These are phyloP conservation scores for Breynia disticha DNA, from an alignment of 441 rosid species.

Conservation along the genomic window DNA sequence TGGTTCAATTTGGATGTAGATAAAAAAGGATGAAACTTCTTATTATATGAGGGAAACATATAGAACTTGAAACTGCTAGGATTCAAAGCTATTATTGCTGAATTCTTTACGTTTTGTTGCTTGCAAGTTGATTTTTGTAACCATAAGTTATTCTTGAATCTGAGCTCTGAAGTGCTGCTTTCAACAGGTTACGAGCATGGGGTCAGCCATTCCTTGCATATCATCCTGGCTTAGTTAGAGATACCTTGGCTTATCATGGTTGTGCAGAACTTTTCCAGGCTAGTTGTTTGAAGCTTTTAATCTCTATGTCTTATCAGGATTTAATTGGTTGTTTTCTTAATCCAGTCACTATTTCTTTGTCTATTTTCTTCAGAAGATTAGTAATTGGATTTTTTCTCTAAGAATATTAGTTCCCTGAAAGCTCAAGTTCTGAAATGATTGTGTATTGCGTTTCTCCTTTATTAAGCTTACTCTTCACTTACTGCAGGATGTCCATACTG, in stretches of 20 bases:
- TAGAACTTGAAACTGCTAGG: too few relatives aligned
- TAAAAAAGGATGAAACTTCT: not conserved
- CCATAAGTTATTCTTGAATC: not conserved
- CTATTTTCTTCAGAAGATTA: not conserved
- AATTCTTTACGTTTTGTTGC: not conserved
- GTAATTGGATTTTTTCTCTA: too few relatives aligned
- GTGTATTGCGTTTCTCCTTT: not conserved
- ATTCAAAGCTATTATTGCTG: too few relatives aligned
- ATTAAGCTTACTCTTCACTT: conserved; percentile 4
- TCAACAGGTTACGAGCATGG: conserved; percentile 58
- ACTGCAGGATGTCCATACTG: conserved; percentile 80
- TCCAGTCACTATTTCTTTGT: not conserved
- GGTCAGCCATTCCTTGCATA: conserved; percentile 84
- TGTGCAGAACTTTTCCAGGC: conserved; percentile 99
- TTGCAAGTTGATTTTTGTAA: not conserved
- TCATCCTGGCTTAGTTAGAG: conserved; percentile 84
- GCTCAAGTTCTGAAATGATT: not conserved
- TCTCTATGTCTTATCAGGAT: not conserved
- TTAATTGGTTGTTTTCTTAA: too few relatives aligned
- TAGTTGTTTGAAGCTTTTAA: conserved; percentile 16
- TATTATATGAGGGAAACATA: too few relatives aligned
- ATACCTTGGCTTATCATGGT: conserved; percentile 89
- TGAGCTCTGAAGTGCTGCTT: conserved; percentile 1
- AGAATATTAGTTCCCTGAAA: too few relatives aligned
- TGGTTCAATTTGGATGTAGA: conserved; percentile 7